Conservation (phyloP, 352 stramenopile species). For the Aphanomyces invadans region DNA sequence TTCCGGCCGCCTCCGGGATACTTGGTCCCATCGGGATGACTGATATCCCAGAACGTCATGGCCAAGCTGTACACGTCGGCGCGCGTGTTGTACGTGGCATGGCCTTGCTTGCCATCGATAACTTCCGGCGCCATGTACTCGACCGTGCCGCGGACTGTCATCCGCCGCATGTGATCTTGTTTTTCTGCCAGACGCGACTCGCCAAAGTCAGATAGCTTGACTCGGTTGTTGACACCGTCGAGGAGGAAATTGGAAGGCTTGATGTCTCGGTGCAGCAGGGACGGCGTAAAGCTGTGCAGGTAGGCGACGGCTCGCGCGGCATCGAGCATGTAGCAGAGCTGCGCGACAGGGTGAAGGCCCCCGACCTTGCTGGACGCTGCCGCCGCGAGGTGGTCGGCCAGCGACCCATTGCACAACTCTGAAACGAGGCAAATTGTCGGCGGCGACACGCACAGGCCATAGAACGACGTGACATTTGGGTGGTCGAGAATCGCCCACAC, state of each 20-base stretch:
- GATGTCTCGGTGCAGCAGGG: constrained; percentile 43
- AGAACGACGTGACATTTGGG: constrained; percentile 74
- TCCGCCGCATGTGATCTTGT: background rate
- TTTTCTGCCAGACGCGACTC: constrained; percentile 30
- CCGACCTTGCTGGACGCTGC: background rate
- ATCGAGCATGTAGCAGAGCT: constrained; percentile 40
- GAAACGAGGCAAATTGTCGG: constrained; percentile 67
- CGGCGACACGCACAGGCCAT: constrained; percentile 72
- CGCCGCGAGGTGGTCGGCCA: constrained; percentile 33
- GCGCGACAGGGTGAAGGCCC: constrained; percentile 32
- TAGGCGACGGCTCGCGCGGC: constrained; percentile 40
- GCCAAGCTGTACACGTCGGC: constrained; percentile 67
- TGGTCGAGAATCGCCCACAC: constrained; percentile 62
- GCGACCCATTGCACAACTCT: constrained; percentile 40
- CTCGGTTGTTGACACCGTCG: constrained; percentile 34
- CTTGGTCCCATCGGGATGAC: constrained; percentile 43
- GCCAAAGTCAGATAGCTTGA: constrained; percentile 49
- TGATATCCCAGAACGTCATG: constrained; percentile 75
- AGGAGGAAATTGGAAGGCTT: constrained; percentile 43
- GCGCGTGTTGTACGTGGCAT: constrained; percentile 48
- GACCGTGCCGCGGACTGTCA: constrained; percentile 28
- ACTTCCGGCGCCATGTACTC: constrained; percentile 58
- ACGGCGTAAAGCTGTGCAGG: constrained; percentile 41
- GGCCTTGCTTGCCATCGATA: constrained; percentile 32
- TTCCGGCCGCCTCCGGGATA: constrained; percentile 31